These are phyloP conservation scores for Aspergillus proliferans DNA, from an alignment of 2,329 filamentous ascomycete genomes.

Conservation along the genomic window DNA sequence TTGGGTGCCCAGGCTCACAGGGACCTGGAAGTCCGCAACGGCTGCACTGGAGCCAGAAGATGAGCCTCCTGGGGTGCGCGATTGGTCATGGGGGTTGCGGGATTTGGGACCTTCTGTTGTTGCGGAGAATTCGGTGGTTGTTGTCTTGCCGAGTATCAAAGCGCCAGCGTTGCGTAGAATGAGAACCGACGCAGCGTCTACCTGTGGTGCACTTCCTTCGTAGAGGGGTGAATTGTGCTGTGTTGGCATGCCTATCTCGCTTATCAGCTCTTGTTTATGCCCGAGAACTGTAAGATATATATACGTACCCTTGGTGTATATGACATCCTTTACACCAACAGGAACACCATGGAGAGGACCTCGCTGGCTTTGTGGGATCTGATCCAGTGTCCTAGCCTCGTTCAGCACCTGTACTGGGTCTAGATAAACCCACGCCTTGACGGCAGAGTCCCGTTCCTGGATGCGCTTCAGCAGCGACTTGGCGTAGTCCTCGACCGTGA, in stretches of 20 bases:
- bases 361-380: conserved; percentile 42
- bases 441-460: conserved; percentile 37
- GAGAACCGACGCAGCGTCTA: not conserved
- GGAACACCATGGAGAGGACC: conserved; percentile 54
- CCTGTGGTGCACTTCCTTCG: no score
- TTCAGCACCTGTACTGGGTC: conserved; percentile 42
- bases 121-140: not conserved
- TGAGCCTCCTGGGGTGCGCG: no score
- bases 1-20: no score
- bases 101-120: not conserved
- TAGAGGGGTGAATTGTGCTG: no score
- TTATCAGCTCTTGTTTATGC: no score
- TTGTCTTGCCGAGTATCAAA: not conserved
- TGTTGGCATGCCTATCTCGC: no score
- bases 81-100: no score
- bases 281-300: no score
- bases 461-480: conserved; percentile 44
- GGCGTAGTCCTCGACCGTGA: conserved; percentile 48
- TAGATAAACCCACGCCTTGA: conserved; percentile 49
- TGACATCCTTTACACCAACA: conserved; percentile 31
- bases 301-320: no score
- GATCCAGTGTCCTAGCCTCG: conserved; percentile 45
- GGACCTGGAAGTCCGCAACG: no score
- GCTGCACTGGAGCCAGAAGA: no score
- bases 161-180: not conserved